Conservation (phyloP, 106 monocot species). For the Apostasia shenzhenica region DNA sequence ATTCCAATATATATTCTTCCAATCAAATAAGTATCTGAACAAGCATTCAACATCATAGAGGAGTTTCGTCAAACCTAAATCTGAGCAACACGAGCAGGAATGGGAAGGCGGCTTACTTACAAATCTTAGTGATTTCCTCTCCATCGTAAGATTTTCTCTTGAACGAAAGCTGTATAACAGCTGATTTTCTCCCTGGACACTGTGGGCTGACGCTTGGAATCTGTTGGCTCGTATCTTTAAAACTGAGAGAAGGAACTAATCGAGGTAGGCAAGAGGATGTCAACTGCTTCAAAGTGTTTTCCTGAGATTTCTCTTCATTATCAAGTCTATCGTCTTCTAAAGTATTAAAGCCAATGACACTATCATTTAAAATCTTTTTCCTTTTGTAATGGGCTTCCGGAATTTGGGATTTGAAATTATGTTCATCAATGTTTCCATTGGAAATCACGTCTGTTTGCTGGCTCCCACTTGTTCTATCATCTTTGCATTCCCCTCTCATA, state of each 20-base stretch:
- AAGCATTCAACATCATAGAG: too few species aligned
- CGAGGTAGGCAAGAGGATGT: constrained; percentile 29
- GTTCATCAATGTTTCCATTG: constrained; percentile 11
- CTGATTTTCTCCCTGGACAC: constrained; percentile 37
- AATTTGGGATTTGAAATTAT: not conserved
- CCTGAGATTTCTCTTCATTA: constrained; percentile 34
- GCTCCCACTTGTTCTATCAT: constrained; percentile 9
- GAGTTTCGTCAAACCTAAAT: too few species aligned
- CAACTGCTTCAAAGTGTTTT: constrained; percentile 25
- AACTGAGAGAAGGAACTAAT: constrained; percentile 32
- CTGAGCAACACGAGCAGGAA: too few species aligned
- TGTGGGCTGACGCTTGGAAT: constrained; percentile 18
- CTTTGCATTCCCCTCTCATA: constrained; percentile 26
- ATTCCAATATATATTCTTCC: too few species aligned
- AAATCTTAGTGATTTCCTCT: constrained; percentile 56
- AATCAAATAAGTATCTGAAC: too few species aligned
- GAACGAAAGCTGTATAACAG: constrained; percentile 58
- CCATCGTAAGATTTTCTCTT: constrained; percentile 67
- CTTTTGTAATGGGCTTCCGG: constrained; percentile 17
- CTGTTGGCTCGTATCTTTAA: constrained; percentile 39
- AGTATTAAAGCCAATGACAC: constrained; percentile 27
- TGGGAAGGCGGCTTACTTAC: constrained; percentile 23
- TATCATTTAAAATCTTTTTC: constrained; percentile 25
- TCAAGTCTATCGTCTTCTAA: constrained; percentile 16
- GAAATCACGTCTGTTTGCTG: constrained; percentile 15